Conservation (phyloP, 192 early-diverging fungal genomes). For the Gryganskiella cystojenkinii region DNA sequence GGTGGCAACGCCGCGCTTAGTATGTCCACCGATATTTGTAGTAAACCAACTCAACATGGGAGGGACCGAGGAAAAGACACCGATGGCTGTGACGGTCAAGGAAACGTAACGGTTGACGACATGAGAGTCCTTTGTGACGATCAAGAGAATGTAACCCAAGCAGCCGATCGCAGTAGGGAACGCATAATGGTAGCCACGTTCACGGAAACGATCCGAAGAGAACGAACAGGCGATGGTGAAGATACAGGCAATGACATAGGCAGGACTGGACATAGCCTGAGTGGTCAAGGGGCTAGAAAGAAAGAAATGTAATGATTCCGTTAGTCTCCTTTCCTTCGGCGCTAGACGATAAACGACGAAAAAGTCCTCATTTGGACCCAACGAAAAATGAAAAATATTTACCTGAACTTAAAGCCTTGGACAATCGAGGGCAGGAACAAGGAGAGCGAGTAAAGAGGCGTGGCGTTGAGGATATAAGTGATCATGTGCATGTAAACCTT, state of each 20-base stretch:
- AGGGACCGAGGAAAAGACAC: constrained; percentile 65
- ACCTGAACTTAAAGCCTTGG: constrained; percentile 69
- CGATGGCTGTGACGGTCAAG: constrained; percentile 51
- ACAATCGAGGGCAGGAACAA: constrained; percentile 81
- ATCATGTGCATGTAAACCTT: constrained; percentile 63
- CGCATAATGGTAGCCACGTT: constrained; percentile 59
- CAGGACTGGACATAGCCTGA: constrained; percentile 63
- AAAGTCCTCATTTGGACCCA: too few species aligned
- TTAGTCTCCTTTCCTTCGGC: constrained; percentile 7
- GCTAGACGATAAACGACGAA: background rate
- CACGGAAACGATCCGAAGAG: constrained; percentile 38
- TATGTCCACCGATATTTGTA: constrained; percentile 76
- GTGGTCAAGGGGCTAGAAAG: constrained; percentile 42
- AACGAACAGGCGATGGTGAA: constrained; percentile 37
- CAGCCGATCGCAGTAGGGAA: constrained; percentile 53
- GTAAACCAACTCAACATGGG: constrained; percentile 73
- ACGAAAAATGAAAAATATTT: constrained; percentile 1
- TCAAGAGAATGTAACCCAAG: constrained; percentile 60
- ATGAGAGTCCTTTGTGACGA: constrained; percentile 40
- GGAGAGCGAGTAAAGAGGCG: constrained; percentile 70
- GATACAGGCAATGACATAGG: constrained; percentile 59
- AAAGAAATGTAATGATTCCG: background rate
- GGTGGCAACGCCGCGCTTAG: constrained; percentile 75
- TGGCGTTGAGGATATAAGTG: constrained; percentile 72
- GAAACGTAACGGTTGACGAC: constrained; percentile 53